Percentiles rank a stretch among this genome's conserved stretches.
phyloP scores from a whole-genome alignment of 2,329 filamentous ascomycete species.

The Alternaria conjuncta region DNA sequence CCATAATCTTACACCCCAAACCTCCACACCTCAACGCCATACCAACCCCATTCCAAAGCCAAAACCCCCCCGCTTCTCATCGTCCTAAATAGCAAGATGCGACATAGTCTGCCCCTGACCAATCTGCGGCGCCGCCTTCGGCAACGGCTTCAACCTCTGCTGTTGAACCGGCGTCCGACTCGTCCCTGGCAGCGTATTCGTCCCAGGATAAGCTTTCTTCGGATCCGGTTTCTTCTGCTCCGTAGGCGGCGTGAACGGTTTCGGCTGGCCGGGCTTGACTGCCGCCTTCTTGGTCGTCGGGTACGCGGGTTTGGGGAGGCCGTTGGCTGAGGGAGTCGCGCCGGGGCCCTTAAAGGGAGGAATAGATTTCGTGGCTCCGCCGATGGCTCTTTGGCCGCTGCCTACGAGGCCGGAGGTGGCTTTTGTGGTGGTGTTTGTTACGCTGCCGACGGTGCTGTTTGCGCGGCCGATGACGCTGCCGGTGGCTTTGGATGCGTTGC shows the following conservation, averaged over 20 bases:
- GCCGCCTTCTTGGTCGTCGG: conserved; percentile 33
- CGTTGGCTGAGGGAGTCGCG: conserved; percentile 7
- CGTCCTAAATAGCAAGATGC: conserved; percentile 30
- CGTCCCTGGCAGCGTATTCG: conserved; percentile 37
- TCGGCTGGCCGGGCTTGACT: conserved; percentile 35
- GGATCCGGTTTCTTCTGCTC: conserved; percentile 20
- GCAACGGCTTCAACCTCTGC: conserved; percentile 34
- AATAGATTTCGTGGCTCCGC: conserved; percentile 9
- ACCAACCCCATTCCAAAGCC: not conserved
- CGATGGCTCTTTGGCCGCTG: conserved; percentile 17
- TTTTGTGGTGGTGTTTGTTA: conserved; percentile 13
- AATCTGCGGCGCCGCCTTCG: conserved; percentile 31
- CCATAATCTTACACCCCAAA: not conserved
- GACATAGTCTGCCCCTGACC: conserved; percentile 38
- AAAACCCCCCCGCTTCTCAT: not conserved
- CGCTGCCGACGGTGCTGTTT: conserved; percentile 17
- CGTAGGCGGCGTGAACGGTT: conserved; percentile 31
- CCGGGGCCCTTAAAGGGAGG: conserved; percentile 13
- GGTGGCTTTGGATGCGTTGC: conserved; percentile 14
- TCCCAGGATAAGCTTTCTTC: conserved; percentile 38
- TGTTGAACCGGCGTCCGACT: conserved; percentile 33
- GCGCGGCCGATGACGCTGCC: conserved; percentile 14
- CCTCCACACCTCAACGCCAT: not conserved
- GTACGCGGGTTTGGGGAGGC: conserved; percentile 23
- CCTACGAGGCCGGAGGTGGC: conserved; percentile 7